Evolutionary conservation across 2,329 filamentous ascomycete genomes (phyloP), one percentile per base, ranked within the genome.

Genomic region (Phialophora expanda): DNA sequence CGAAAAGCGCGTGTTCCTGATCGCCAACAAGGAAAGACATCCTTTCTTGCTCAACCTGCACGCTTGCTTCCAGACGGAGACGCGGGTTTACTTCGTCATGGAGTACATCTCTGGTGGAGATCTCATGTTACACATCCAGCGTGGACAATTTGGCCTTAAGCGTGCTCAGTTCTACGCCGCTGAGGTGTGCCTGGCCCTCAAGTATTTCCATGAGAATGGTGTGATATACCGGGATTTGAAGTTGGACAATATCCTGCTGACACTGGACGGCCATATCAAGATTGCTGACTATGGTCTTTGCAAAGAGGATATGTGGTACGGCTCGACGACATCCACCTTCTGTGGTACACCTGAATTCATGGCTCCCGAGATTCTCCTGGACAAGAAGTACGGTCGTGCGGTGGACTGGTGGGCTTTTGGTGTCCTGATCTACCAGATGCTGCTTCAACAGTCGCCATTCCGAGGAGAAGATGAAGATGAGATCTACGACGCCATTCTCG

Each of bases 321-420:
- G 93, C 51, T 94, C 91, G 63, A 97, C 91, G 2, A 99, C 95
- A 0, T 94, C 93, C 80, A 99, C 95, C 7, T 99, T 99, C 83
- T 99, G 95, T 77, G 95, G 95, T 78, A 99, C 95, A n/a, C 95
- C 95, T 17, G 95, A 99, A 77, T 99, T 99, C 72, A 99, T 99
- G 95, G 95, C 95, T 8, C 95, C 95, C 8, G 95, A 99, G 90
- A 99, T 99, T 80, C 83, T 99, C 41, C 84, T 98, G 64, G 95
- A 99, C 78, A 99, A 99, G 84, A 98, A 97, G 77, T 99, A 99
- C 75, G 94, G 93, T 54, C 90, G 95, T 65, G 92, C 95, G 17
- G 95, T 99, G 51, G 95, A 99, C 78, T 99, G 95, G 95, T 99
- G 95, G 95, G 96, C 96, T 6, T 99, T 99, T 79, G 95, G 95